A percentile compares a stretch with the other conserved stretches of the same genome.
Evolutionary conservation across 164 flowering plant genomes (phyloP).

Genomic region (Kingdonia uniflora): DNA sequence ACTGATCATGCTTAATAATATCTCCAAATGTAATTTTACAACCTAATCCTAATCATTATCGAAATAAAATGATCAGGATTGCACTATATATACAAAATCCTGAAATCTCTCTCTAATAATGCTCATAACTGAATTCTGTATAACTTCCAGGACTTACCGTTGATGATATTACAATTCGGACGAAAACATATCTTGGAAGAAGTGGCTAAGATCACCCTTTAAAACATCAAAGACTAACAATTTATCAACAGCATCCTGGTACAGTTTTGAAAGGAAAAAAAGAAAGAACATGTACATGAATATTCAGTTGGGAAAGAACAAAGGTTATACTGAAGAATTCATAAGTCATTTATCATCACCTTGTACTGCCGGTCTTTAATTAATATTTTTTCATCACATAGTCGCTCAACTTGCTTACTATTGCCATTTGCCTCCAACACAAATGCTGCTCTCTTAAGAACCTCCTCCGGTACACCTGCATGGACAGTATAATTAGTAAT

Average conservation of each 20-base stretch:
- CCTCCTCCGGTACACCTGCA: conserved; percentile 65
- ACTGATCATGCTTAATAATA: too few species aligned
- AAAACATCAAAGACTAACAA: conserved; percentile 52
- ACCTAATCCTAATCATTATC: too few species aligned
- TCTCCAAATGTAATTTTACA: too few species aligned
- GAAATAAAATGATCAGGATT: too few species aligned
- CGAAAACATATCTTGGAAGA: conserved; percentile 53
- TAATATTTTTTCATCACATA: conserved; percentile 32
- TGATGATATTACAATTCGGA: conserved; percentile 4
- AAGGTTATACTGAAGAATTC: background rate
- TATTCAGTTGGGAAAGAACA: background rate
- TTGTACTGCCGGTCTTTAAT: conserved; percentile 57
- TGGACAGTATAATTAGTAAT: conserved; percentile 1
- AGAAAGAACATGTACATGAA: too few species aligned
- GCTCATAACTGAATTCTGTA: too few species aligned
- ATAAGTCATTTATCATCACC: conserved; percentile 24
- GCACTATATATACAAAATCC: too few species aligned
- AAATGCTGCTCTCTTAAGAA: conserved; percentile 64
- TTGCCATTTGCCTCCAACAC: conserved; percentile 34
- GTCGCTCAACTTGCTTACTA: conserved; percentile 36
- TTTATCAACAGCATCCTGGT: conserved; percentile 63
- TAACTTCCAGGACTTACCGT: too few species aligned
- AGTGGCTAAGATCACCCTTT: conserved; percentile 42
- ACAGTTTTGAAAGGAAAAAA: background rate
- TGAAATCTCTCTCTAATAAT: too few species aligned